Base-by-base conservation (phyloP, 2,329 filamentous ascomycete genomes). In the Botrytis medusae region DNA sequence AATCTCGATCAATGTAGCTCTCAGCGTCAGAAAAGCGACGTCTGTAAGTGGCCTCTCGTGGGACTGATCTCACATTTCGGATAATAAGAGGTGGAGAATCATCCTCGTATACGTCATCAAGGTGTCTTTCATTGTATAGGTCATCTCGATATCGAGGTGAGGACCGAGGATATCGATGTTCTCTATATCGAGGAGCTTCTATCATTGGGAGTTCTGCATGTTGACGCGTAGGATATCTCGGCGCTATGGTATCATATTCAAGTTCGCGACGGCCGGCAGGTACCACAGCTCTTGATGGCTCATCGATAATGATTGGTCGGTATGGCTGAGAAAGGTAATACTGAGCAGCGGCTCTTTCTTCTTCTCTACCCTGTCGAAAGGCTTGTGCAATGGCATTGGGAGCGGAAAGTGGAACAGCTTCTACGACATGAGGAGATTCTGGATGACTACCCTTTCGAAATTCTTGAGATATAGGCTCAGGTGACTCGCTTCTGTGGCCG, bases 281-380 rank as follows among this genome's bases (percentile, higher is more conserved):
- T 10, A 67, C 34, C 32, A 73, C 59, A 60, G 68, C 67, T 60
- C 69, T 60, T 69, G 65, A 18, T 42, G 71, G 63, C 25, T 72
- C 71, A 42, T 72, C 54, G 40, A 61, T 29, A 12, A 60, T 48
- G 25, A 68, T 34, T 29, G 74, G 67, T 71, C 73, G 67, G 69
- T 73, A 71, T 34, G 72, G 61, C 48, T 72, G 73, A 34, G 72
- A 70, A 42, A 72, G 25, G 65, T 74, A 59, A 2, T 73, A 76
- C 32, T 76, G 71, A 37, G 32, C 69, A 22, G 70, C 65, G 18
- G 75, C 74, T 62, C 74, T 75, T 69, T 80, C 79, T 14, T 75
- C 76, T 32, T 78, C 75, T 22, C 74, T 76, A 72, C 80, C 79
- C 3, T 75, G 68, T 62, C 74, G 77, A 7, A 78, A 77, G 46